Percentiles rank a stretch among this genome's conserved stretches.
Conservation (phyloP, 306 rosid species). For the Inga laurina region DNA sequence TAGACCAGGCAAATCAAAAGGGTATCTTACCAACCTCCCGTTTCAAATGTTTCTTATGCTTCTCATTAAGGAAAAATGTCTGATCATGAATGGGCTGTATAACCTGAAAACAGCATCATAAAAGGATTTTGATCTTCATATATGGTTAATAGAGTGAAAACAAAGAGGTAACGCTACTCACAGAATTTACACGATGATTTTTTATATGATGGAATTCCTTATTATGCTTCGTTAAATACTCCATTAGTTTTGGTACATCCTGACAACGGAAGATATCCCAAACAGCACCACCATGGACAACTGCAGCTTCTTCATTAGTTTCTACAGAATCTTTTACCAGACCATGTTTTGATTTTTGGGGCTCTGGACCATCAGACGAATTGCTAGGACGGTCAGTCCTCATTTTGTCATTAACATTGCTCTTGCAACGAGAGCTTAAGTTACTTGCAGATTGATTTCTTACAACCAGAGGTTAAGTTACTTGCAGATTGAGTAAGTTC, state of each 20-base stretch:
- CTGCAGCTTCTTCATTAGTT: slow-evolving; percentile 30
- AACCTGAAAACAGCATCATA: slow-evolving; percentile 49
- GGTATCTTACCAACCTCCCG: slow-evolving; percentile 56
- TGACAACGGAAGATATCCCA: slow-evolving; percentile 80
- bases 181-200: slow-evolving; percentile 54
- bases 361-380: slow-evolving; percentile 33
- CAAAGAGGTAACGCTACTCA: slow-evolving; percentile 37
- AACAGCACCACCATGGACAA: slow-evolving; percentile 60
- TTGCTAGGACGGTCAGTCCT: slow-evolving; percentile 26
- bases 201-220: slow-evolving; percentile 61
- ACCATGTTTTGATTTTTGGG: slow-evolving; percentile 32
- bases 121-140: slow-evolving; percentile 17
- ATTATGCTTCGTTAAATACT: slow-evolving; percentile 59
- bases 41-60: slow-evolving; percentile 65
- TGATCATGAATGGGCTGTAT: slow-evolving; percentile 80
- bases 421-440: background rate
- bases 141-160: slow-evolving; percentile 4
- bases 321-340: slow-evolving; percentile 33
- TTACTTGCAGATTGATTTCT: too few species aligned
- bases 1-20: slow-evolving; percentile 2
- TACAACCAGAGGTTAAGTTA: slow-evolving; percentile 16
- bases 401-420: slow-evolving; percentile 20
- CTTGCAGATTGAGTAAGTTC: slow-evolving; percentile 39
- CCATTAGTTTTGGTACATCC: slow-evolving; percentile 65
- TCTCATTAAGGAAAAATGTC: slow-evolving; percentile 58